phyloP scores from a whole-genome alignment of 139 green algal genomes.

The Ettlia oleoabundans region DNA sequence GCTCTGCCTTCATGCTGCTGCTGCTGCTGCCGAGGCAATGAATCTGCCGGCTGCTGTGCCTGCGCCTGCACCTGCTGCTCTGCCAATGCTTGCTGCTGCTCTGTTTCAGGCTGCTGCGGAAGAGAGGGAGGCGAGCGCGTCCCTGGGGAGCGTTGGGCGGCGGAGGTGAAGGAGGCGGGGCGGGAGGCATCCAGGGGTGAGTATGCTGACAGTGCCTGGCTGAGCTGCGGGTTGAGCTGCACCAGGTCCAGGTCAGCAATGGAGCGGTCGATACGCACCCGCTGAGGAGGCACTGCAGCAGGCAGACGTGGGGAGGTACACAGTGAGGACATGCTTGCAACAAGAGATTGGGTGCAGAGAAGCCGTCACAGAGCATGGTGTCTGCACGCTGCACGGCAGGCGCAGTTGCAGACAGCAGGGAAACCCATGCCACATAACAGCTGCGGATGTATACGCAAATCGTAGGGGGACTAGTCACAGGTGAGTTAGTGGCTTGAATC shows the following conservation, averaged over 20 bases:
- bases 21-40: neutral
- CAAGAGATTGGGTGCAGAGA: neutral
- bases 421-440: no score
- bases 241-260: neutral
- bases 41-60: neutral
- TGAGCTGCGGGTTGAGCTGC: slow-evolving; percentile 5
- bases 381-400: no score
- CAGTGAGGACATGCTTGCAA: neutral
- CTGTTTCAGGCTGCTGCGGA: neutral
- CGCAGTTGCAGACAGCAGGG: no score
- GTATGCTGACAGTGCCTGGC: slow-evolving; percentile 12
- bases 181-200: neutral
- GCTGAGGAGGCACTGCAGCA: slow-evolving; percentile 16
- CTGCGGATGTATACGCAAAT: no score
- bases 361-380: neutral
- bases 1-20: neutral
- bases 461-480: no score
- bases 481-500: no score
- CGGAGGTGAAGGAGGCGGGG: neutral
- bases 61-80: neutral
- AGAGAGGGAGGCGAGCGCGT: no score
- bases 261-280: neutral
- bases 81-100: no score
- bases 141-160: neutral
- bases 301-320: neutral